Evolutionary conservation across 2,329 filamentous ascomycete genomes (phyloP).

Genomic region (Geoglossum cookeanum): DNA sequence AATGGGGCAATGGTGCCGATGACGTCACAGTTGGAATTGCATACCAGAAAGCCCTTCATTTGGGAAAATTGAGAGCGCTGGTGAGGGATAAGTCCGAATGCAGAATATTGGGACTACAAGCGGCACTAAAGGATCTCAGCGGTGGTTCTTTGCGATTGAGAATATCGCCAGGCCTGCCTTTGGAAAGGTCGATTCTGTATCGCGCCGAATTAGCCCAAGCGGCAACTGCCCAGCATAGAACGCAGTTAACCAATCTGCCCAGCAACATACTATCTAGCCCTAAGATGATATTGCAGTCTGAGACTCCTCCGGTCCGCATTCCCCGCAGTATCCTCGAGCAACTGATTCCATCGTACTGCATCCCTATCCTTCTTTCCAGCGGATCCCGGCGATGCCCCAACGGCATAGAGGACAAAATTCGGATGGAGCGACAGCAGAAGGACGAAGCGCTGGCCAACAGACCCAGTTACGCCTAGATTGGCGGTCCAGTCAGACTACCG

Average conservation of each 20-base stretch:
- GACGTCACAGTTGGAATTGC: slow-evolving; percentile 96
- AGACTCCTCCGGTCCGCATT: slow-evolving; percentile 63
- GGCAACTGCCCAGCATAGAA: slow-evolving; percentile 1
- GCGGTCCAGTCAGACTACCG: not conserved
- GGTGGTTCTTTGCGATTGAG: slow-evolving; percentile 96
- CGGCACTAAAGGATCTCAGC: slow-evolving; percentile 73
- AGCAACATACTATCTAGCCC: slow-evolving; percentile 81
- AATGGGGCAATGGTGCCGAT: slow-evolving; percentile 93
- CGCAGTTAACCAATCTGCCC: slow-evolving; percentile 58
- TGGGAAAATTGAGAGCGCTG: slow-evolving; percentile 57
- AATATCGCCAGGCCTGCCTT: slow-evolving; percentile 79
- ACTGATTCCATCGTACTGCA: slow-evolving; percentile 90
- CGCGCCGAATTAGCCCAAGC: slow-evolving; percentile 3
- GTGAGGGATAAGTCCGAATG: slow-evolving; percentile 76
- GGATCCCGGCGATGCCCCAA: slow-evolving; percentile 76
- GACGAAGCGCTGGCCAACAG: slow-evolving; percentile 89
- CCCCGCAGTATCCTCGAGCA: slow-evolving; percentile 54
- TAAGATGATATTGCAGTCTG: slow-evolving; percentile 78
- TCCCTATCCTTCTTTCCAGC: slow-evolving; percentile 89
- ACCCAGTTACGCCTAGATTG: slow-evolving; percentile 55
- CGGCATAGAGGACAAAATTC: slow-evolving; percentile 65
- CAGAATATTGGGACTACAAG: slow-evolving; percentile 94
- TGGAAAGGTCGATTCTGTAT: slow-evolving; percentile 70
- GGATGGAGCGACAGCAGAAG: slow-evolving; percentile 78
- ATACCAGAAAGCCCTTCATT: slow-evolving; percentile 78